A percentile compares a stretch with the other conserved stretches of the same genome.
phyloP scores from a whole-genome alignment of 225 moss, liverwort and hornwort genomes.

The Asterella californica region DNA sequence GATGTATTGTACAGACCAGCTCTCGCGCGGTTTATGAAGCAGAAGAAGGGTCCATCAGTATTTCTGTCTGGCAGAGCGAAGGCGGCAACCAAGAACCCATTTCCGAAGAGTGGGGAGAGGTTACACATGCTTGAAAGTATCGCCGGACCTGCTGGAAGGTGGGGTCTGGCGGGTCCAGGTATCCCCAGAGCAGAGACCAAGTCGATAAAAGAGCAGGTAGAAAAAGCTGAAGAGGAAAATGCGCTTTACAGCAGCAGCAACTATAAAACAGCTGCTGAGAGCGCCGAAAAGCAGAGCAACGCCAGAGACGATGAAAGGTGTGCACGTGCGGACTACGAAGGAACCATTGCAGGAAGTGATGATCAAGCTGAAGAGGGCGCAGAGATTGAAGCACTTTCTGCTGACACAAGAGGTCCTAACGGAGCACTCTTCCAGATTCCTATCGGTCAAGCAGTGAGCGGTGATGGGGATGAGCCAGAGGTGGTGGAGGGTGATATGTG shows the following conservation, averaged over 20 bases:
- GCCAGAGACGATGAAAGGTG: background rate
- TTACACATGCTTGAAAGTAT: slow-evolving; percentile 43
- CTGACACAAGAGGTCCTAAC: slow-evolving; percentile 19
- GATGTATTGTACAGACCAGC: slow-evolving; percentile 56
- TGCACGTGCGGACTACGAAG: background rate
- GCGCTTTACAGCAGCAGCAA: background rate
- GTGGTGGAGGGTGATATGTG: slow-evolving; percentile 81
- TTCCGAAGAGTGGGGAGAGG: slow-evolving; percentile 27
- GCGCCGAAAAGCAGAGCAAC: slow-evolving; percentile 3
- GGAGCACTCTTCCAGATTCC: slow-evolving; percentile 41
- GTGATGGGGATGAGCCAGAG: slow-evolving; percentile 32
- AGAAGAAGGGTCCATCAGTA: slow-evolving; percentile 49
- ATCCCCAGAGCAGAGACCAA: slow-evolving; percentile 31
- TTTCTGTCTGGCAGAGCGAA: slow-evolving; percentile 48
- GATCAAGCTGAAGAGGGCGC: background rate
- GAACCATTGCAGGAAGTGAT: slow-evolving; percentile 5
- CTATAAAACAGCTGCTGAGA: slow-evolving; percentile 4
- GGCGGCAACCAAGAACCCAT: slow-evolving; percentile 31
- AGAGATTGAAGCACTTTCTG: background rate
- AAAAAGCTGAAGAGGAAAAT: background rate
- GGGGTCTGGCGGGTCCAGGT: slow-evolving; percentile 52
- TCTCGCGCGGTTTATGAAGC: slow-evolving; percentile 75
- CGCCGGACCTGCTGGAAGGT: slow-evolving; percentile 69
- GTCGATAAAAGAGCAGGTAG: slow-evolving; percentile 12
- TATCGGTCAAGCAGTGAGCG: slow-evolving; percentile 19